Evolutionary conservation across 371 early-diverging fungal species (phyloP), one percentile per base, ranked within the genome.

Genomic region (Mucor mucedo): DNA sequence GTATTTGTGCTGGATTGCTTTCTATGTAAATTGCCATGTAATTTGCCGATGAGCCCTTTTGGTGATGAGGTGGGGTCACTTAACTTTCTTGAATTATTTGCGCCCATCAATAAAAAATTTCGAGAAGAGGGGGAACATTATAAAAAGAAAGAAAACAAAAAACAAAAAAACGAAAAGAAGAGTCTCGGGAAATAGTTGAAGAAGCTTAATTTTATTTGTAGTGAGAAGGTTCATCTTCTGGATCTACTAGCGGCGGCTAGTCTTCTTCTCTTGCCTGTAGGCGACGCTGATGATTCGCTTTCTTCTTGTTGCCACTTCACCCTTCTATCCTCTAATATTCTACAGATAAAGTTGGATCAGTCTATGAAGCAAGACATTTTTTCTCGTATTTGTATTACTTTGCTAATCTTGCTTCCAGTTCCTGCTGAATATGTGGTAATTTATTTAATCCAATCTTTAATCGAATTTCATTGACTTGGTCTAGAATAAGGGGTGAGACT

Each of bases 401-500:
- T 48, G 83, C 80, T 67, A 79, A 62, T 40, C 75, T 69, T 16
- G 74, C 77, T 52, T 82, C 83, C 11, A 78, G 16, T 47, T 82
- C 83, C 48, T 78, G 76, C 29, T 79, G 78, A 16, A 82, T 62
- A 58, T 78, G 74, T 3, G 83, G 78, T 58, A 82, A 38, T 53
- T 68, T 72, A 13, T 59, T 48, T 49, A 82, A 52, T 1, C 83
- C 80, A 16, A 66, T 60, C 28, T 65, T 39, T 29, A 44, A 39
- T 6, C 83, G 71, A 29, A 79, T 57, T 27, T 67, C 66, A 64
- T 82, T 79, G 8, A 82, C 80, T 60, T 71, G 62, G 28, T 79
- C 83, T 82, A 41, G 32, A 7, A 52, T 30, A 27, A 6, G 42
- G 42, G 16, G 10, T 27, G 2, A 21, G 27, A 3, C 9, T 28